A percentile compares a stretch with the other conserved stretches of the same genome.
Conservation (phyloP, 257 asterid genomes). For the Verbascum thapsus region DNA sequence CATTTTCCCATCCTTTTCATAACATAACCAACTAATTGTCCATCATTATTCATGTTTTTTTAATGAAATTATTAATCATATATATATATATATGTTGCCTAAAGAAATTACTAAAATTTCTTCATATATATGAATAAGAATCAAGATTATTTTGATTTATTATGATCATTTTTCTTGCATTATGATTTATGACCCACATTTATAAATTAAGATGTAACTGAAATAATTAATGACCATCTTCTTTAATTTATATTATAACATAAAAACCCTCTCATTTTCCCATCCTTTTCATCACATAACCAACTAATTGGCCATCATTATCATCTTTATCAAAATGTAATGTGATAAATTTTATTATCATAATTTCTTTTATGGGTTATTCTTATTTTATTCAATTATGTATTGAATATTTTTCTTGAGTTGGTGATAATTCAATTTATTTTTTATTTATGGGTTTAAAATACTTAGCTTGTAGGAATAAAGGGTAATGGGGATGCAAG, state of each 20-base stretch:
- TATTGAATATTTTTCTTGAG: not conserved
- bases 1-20: constrained; percentile 37
- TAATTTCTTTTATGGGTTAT: no score
- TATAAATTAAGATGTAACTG: no score
- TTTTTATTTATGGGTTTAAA: constrained; percentile 7
- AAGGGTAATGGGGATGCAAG: constrained; percentile 76
- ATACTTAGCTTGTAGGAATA: constrained; percentile 76
- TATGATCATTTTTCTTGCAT: no score
- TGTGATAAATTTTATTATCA: constrained; percentile 26
- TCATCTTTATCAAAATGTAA: constrained; percentile 42
- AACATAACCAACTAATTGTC: constrained; percentile 50
- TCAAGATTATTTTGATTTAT: no score
- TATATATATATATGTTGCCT: no score
- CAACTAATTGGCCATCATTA: constrained; percentile 46
- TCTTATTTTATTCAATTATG: constrained; percentile 21
- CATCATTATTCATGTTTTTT: no score
- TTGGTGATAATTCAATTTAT: not conserved
- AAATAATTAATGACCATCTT: constrained; percentile 3
- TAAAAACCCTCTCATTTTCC: no score
- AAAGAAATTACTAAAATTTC: no score
- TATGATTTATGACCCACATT: no score
- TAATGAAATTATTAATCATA: no score
- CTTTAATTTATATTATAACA: no score
- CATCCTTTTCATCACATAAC: constrained; percentile 42
- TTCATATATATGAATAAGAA: no score